Evolutionary conservation across 805 yeast species (phyloP), one percentile per base, ranked within the genome.

Genomic region (Sporopachydermia quercuum): DNA sequence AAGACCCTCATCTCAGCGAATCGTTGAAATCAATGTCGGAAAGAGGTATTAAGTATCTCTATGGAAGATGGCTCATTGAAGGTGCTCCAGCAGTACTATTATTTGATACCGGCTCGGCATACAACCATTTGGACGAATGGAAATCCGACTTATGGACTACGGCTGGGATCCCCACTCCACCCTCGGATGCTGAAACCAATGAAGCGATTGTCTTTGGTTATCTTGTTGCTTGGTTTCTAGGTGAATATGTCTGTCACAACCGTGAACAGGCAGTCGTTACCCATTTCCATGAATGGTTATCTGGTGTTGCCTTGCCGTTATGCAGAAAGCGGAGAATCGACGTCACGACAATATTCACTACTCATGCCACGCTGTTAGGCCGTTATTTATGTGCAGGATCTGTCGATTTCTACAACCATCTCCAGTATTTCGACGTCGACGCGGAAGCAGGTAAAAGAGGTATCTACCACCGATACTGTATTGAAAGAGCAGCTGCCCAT

Each of bases 371-470:
- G 6, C 65, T 89, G 46, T 69, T 91, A 47, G 98, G 98, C 35
- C 75, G 98, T 49, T 89, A 89, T 57, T 62, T 89, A 45, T 89
- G 97, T 66, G 97, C 97, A 4, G 97, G 97, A 19, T 78, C 87
- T 34, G 93, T 86, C 36, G 98, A 89, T 59, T 91, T 89, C 55
- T 89, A 89, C 67, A 89, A 89, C 63, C 86, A 87, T 56, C 68
- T 89, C 53, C 80, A 80, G 45, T 62, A 71, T 47, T 87, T 91
- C 55, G 97, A 89, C 52, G 97, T 89, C 38, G 98, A 89, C 58
- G 86, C 89, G 23, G 98, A 89, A 61, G 97, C 97, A 8, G 98
- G 98, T 15, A 87, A 85, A 61, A 70, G 97, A 49, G 98, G 98
- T 41, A 89, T 89, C 50, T 89, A 89, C 61, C 98, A 89, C 58